phyloP scores from a whole-genome alignment of 148 eudicot species.

The Chenopodium quinoa region DNA sequence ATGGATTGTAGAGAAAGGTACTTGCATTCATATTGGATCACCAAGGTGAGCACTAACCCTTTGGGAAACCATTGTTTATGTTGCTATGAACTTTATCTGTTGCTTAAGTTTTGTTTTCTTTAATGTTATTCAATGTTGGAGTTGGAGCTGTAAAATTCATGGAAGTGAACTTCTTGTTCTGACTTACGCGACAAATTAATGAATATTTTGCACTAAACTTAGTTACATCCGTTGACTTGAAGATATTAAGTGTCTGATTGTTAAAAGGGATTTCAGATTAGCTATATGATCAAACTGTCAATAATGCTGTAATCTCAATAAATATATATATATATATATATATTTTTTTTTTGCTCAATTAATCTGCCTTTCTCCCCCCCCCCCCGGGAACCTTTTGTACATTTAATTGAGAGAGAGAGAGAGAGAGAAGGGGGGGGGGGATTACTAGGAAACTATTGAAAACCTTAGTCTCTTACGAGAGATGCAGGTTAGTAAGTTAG shows the following conservation, averaged over 20 bases:
- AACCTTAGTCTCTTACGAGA: neutral
- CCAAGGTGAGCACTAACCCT: conserved; percentile 34
- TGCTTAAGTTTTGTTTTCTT: conserved; percentile 2
- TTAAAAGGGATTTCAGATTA: neutral
- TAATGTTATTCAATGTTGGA: neutral
- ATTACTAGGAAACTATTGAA: neutral
- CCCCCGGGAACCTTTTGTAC: too few relatives aligned
- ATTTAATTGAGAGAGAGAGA: neutral
- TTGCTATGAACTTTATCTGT: neutral
- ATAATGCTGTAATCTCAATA: too few relatives aligned
- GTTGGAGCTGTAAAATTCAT: neutral
- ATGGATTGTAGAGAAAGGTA: conserved; percentile 41
- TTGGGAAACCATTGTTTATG: neutral
- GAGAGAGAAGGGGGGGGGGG: neutral
- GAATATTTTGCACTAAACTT: neutral
- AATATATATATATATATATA: too few relatives aligned
- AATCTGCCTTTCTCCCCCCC: too few relatives aligned
- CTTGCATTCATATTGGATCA: conserved; percentile 24
- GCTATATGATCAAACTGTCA: too few relatives aligned
- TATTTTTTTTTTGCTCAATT: too few relatives aligned
- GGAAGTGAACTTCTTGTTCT: neutral
- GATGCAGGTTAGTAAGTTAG: neutral
- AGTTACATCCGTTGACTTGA: neutral
- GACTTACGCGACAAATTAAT: neutral
- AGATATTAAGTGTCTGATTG: neutral